Percentiles rank a stretch among this genome's conserved stretches.
Evolutionary conservation across 805 yeast species (phyloP).

Genomic region (Teunomyces aglyptinius): DNA sequence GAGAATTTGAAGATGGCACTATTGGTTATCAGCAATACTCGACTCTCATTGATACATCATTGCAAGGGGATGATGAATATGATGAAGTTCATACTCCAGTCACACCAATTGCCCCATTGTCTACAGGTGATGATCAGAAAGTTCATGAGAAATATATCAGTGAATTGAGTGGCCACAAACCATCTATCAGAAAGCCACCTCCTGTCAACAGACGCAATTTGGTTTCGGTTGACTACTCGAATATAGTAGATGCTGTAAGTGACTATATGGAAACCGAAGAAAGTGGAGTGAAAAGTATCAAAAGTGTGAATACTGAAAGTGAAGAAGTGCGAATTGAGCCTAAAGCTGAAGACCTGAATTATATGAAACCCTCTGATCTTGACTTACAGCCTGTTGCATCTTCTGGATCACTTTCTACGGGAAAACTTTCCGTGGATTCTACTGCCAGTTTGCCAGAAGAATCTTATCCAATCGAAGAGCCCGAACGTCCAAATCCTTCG

Average conservation of each 20-base stretch:
- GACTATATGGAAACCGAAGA: slow-evolving; percentile 24
- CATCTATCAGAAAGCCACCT: slow-evolving; percentile 35
- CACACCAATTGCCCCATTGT: slow-evolving; percentile 26
- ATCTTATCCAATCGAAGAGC: background rate
- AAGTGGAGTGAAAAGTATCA: slow-evolving; percentile 7
- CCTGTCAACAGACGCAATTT: slow-evolving; percentile 23
- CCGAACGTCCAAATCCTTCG: background rate
- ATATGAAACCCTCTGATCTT: slow-evolving; percentile 3
- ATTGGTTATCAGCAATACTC: background rate
- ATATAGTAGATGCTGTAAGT: slow-evolving; percentile 32
- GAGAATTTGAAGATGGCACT: background rate
- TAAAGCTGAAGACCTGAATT: background rate
- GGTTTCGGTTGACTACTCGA: slow-evolving; percentile 28
- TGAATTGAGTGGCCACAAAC: slow-evolving; percentile 25
- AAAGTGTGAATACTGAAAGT: background rate
- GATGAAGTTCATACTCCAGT: slow-evolving; percentile 10
- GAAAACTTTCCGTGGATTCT: slow-evolving; percentile 16
- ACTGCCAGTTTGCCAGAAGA: background rate
- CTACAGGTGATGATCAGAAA: slow-evolving; percentile 18
- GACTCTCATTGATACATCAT: slow-evolving; percentile 15
- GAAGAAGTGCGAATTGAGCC: slow-evolving; percentile 5
- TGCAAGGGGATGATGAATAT: slow-evolving; percentile 21
- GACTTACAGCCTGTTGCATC: slow-evolving; percentile 12
- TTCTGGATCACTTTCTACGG: slow-evolving; percentile 17
- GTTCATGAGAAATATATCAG: slow-evolving; percentile 24